Conservation (phyloP, 306 rosid genomes). For the Citrullus amarus region DNA sequence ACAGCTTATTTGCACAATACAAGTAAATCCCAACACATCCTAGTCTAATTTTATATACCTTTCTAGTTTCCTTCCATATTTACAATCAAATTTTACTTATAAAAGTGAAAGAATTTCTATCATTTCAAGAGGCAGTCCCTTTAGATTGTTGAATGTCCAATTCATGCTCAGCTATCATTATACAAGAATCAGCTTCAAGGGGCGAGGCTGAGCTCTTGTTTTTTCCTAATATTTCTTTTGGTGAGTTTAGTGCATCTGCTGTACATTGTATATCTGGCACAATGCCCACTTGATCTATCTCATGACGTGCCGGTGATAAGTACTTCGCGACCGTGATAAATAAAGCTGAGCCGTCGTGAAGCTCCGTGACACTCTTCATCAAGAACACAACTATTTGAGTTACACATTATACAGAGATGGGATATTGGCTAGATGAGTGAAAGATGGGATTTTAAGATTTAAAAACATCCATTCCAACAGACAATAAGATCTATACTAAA, state of each 20-base stretch:
- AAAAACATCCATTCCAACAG: not conserved
- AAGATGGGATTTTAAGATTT: not conserved
- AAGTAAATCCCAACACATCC: not conserved
- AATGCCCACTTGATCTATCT: slow-evolving; percentile 89
- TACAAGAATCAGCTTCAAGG: slow-evolving; percentile 81
- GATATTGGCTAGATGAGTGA: not conserved
- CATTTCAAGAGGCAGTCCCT: slow-evolving; percentile 71
- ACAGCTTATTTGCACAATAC: not conserved
- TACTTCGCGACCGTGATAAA: slow-evolving; percentile 91
- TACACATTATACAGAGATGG: not conserved
- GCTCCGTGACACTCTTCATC: slow-evolving; percentile 80
- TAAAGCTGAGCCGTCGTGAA: slow-evolving; percentile 89
- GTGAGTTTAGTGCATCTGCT: slow-evolving; percentile 52
- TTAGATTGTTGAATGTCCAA: slow-evolving; percentile 61
- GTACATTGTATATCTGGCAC: slow-evolving; percentile 90
- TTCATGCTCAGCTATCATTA: slow-evolving; percentile 88
- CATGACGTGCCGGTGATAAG: slow-evolving; percentile 81
- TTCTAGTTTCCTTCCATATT: not conserved
- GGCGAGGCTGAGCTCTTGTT: slow-evolving; percentile 38
- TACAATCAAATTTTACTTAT: not conserved
- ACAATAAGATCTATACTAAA: not conserved
- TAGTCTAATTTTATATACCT: not conserved
- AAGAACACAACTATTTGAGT: not conserved
- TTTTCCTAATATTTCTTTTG: slow-evolving; percentile 33
- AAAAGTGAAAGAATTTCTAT: slow-evolving; percentile 3